These are phyloP conservation scores for Psilocybe mexicana DNA, from an alignment of 1,284 basidiomycete genomes.

Conservation along the genomic window DNA sequence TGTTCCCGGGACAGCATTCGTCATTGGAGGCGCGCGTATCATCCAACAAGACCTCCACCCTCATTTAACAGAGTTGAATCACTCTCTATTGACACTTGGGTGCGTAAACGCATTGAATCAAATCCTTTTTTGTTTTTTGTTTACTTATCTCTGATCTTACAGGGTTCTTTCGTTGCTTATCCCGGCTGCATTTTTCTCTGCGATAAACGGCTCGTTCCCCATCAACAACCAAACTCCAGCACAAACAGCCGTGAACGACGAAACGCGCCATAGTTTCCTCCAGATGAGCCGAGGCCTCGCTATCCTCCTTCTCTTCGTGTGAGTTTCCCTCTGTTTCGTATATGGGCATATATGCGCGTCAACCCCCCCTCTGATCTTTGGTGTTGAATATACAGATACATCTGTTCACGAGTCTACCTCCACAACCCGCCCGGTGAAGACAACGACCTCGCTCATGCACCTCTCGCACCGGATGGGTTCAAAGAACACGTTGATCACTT, in stretches of 20 bases:
- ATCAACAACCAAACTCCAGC: slow-evolving; percentile 25
- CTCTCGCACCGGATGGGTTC: slow-evolving; percentile 46
- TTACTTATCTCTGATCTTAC: neutral
- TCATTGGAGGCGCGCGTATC: slow-evolving; percentile 59
- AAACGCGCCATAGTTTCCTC: slow-evolving; percentile 47
- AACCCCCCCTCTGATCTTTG: neutral
- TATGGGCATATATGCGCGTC: too few species aligned
- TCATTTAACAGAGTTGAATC: slow-evolving; percentile 59
- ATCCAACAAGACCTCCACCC: slow-evolving; percentile 45
- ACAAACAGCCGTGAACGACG: slow-evolving; percentile 42
- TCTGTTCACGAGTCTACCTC: slow-evolving; percentile 64
- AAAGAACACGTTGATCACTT: slow-evolving; percentile 45
- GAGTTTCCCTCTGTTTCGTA: slow-evolving; percentile 23
- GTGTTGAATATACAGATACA: slow-evolving; percentile 44
- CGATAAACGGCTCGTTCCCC: slow-evolving; percentile 44
- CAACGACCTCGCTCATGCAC: slow-evolving; percentile 40
- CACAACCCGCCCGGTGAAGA: slow-evolving; percentile 67
- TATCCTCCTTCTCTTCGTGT: slow-evolving; percentile 60
- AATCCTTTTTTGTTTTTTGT: slow-evolving; percentile 1
- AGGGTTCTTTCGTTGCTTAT: slow-evolving; percentile 64
- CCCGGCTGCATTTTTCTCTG: slow-evolving; percentile 66
- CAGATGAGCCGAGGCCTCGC: slow-evolving; percentile 63
- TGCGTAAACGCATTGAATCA: slow-evolving; percentile 24
- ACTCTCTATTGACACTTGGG: slow-evolving; percentile 67
- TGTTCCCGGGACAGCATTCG: slow-evolving; percentile 60